Evolutionary conservation across 2,329 filamentous ascomycete genomes (phyloP).

Genomic region (Allantophomopsis cytisporea): DNA sequence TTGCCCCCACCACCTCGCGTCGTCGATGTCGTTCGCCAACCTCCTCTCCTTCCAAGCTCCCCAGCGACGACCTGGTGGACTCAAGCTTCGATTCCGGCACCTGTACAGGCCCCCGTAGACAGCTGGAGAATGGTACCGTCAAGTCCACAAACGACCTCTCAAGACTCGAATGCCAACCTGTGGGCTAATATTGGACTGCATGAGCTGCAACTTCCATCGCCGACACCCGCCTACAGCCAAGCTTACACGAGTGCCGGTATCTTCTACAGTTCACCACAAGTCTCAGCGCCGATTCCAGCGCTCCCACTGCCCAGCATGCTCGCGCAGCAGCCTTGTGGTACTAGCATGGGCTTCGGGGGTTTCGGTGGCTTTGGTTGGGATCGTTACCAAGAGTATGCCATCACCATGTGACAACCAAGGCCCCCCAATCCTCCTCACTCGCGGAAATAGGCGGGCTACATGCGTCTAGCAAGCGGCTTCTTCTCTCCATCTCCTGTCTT

Average conservation of each 20-base stretch:
- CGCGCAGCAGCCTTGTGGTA: slow-evolving; percentile 68
- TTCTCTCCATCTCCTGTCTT: slow-evolving; percentile 2
- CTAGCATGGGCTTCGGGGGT: slow-evolving; percentile 59
- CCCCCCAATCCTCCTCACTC: slow-evolving; percentile 27
- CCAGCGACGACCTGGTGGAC: slow-evolving; percentile 72
- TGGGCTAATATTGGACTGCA: slow-evolving; percentile 71
- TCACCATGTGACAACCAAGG: slow-evolving; percentile 68
- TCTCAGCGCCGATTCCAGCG: slow-evolving; percentile 59
- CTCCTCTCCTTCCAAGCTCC: slow-evolving; percentile 74
- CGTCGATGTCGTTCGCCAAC: slow-evolving; percentile 78
- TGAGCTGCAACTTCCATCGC: slow-evolving; percentile 64
- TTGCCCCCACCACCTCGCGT: slow-evolving; percentile 77
- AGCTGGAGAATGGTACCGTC: slow-evolving; percentile 86
- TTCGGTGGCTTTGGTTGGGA: slow-evolving; percentile 84
- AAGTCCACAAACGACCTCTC: slow-evolving; percentile 65
- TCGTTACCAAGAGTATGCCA: slow-evolving; percentile 70
- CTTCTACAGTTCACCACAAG: slow-evolving; percentile 71
- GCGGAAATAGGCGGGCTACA: slow-evolving; percentile 23
- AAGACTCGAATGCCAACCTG: slow-evolving; percentile 57
- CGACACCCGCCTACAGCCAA: slow-evolving; percentile 67
- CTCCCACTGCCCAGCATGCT: slow-evolving; percentile 81
- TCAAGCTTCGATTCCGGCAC: slow-evolving; percentile 49
- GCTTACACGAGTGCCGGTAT: slow-evolving; percentile 59
- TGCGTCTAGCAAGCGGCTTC: slow-evolving; percentile 6
- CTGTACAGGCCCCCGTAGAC: slow-evolving; percentile 60